Evolutionary conservation across 1,284 basidiomycete species (phyloP), one percentile per base, ranked within the genome.

Genomic region (Ganoderma sinense): DNA sequence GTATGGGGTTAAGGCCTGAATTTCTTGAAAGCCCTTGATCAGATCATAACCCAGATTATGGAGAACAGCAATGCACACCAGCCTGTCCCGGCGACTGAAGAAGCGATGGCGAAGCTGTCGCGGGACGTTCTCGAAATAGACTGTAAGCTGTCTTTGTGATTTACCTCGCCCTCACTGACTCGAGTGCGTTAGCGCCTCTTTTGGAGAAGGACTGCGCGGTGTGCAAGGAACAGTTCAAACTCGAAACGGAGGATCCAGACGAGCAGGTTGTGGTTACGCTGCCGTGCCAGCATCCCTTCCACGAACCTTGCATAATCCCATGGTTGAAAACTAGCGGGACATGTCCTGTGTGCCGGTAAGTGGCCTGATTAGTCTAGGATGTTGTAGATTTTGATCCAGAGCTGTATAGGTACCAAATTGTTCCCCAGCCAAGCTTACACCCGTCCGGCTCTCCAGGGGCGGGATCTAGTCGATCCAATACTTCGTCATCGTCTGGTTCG

Each of bases 281-380:
- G 23, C 93, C 93, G 4, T 95, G 94, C 84, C 87, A 89, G 71
- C 94, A 95, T 77, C 86, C 92, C 4, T 96, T 94, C 82, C 94
- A 96, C 75, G 87, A 93, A 75, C 86, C 88, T 20, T 96, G 94
- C 76, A 94, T 96, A 72, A 72, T 91, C 23, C 93, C 93, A 0
- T 96, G 94, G 94, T 82, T 96, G 26, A 93, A 92, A 76, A 91
- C 90, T 1, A 94, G 91, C 71, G 94, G 91, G 4, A 96, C 94
- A 48, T 96, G 94, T 81, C 94, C 94, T 43, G 93, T 94, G 14
- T 96, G 94, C 84, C 87, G 94, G 89, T 92, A 78, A 45, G 88
- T 26, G 23, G 2, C 13, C 55, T 4, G 0, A 41, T 43, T 23
- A 4, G 13, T 51, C 8, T 62, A 16, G 14, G n/a, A n/a, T n/a